Base-by-base conservation (phyloP, 805 yeast species). In the Kuraishia ogatae region DNA sequence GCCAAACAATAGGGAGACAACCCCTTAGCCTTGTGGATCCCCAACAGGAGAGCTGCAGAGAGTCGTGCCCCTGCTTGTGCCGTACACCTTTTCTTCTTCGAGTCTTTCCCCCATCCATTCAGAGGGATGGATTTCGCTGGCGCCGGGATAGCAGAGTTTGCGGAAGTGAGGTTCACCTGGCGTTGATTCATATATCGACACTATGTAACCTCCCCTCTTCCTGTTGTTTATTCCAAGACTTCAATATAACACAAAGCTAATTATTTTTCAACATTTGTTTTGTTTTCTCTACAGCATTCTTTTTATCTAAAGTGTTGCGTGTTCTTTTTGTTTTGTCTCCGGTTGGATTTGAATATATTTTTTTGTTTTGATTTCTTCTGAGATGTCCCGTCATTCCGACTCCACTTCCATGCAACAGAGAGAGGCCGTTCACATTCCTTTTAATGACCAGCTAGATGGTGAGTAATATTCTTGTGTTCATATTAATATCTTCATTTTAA, bases 401-500 rank as follows among this genome's bases (percentile, higher is more conserved):
- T 50, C 24, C 24, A 10, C 29, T 29, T 50, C 29, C 39, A 21
- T 17, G n/a, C n/a, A 15, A 10, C 22, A 29, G 29, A 15, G 52
- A 28, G 20, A 35, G 43, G 43, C 43, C 43, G n/a, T 15, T 17
- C 35, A 51, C 47, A 35, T 50, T 17, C 39, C 54, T 21, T 52
- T 52, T 26, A 39, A 46, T 28, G 50, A 52, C 28, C 54, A 52
- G 39, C 49, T 52, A n/a, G 50, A 52, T 17, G 54, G 54, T 52
- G 28, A 39, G 53, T 51, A 23, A 19, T 8, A 8, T 35, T 35
- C 43, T 35, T 35, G 17, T 26, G 8, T 26, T 26, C 29, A 26
- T 26, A 26, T 26, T 26, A 10, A 5, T 26, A 10, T 10, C 29
- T n/a, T n/a, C n/a, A n/a, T n/a, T n/a, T n/a, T n/a, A n/a, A n/a